Conservation (phyloP, 169 alveolate species). For the Sarcocystis neurona region DNA sequence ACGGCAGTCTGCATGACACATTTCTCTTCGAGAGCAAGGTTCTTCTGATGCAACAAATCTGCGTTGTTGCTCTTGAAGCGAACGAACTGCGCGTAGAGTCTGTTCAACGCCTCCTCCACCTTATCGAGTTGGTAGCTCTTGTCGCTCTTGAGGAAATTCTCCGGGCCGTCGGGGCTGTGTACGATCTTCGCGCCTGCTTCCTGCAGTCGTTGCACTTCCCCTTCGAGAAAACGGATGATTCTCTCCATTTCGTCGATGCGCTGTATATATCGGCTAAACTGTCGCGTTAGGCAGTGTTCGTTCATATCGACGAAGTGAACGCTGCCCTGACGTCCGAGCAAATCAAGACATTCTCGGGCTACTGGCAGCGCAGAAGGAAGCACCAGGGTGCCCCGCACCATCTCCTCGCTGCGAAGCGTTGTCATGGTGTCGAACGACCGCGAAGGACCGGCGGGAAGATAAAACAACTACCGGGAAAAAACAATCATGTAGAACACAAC, state of each 20-base stretch:
- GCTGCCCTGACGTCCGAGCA: slow-evolving; percentile 82
- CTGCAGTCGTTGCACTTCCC: slow-evolving; percentile 51
- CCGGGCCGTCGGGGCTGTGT: slow-evolving; percentile 62
- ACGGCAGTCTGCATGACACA: slow-evolving; percentile 50
- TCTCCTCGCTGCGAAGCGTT: slow-evolving; percentile 74
- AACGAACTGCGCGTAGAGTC: slow-evolving; percentile 87
- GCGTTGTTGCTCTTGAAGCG: slow-evolving; percentile 84
- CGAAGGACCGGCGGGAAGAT: too few relatives aligned
- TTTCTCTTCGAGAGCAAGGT: slow-evolving; percentile 81
- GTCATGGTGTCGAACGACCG: slow-evolving; percentile 38
- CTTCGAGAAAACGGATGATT: slow-evolving; percentile 59
- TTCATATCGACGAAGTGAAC: slow-evolving; percentile 85
- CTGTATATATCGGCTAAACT: slow-evolving; percentile 87
- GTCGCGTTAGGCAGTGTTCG: slow-evolving; percentile 83
- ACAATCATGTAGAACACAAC: too few relatives aligned
- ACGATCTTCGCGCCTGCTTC: slow-evolving; percentile 55
- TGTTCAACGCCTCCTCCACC: slow-evolving; percentile 77
- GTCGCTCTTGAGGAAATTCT: slow-evolving; percentile 72
- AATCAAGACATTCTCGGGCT: slow-evolving; percentile 85
- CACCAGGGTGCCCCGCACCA: slow-evolving; percentile 92
- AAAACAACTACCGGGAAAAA: too few relatives aligned
- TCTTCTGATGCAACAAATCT: slow-evolving; percentile 78
- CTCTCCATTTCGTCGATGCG: slow-evolving; percentile 91
- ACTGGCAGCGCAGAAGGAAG: slow-evolving; percentile 83
- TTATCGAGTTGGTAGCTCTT: slow-evolving; percentile 70